Evolutionary conservation across 2,329 filamentous ascomycete species (phyloP).

Genomic region (Xylaria digitata): DNA sequence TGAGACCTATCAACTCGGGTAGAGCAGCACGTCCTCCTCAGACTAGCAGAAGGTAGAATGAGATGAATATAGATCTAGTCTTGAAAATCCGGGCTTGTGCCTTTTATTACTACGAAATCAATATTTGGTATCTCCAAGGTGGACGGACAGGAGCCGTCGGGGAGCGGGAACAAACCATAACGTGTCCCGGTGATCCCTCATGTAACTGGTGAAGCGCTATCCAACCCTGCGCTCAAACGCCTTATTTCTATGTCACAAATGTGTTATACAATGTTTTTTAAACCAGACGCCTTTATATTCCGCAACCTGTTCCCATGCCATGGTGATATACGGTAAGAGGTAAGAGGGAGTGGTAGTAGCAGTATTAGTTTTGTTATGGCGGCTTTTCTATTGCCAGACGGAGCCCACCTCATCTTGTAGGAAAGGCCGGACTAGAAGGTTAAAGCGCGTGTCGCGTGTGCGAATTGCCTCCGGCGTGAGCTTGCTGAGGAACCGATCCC

Average conservation of each 20-base stretch:
- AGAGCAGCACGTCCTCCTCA: not conserved
- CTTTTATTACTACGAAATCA: slow-evolving; percentile 12
- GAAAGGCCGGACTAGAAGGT: slow-evolving; percentile 51
- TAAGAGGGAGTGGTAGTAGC: not conserved
- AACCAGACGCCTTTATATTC: slow-evolving; percentile 21
- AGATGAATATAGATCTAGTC: not conserved
- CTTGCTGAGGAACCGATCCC: slow-evolving; percentile 50
- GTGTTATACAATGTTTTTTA: slow-evolving; percentile 24
- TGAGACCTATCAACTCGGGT: not conserved
- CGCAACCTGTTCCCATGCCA: not conserved
- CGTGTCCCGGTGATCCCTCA: not conserved
- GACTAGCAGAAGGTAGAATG: not conserved
- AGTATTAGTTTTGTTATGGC: not conserved
- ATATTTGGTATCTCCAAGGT: slow-evolving; percentile 14
- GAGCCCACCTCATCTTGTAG: slow-evolving; percentile 45
- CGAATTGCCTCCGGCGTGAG: slow-evolving; percentile 51
- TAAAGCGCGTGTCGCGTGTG: slow-evolving; percentile 52
- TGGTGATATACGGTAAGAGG: slow-evolving; percentile 14
- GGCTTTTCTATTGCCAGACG: slow-evolving; percentile 14
- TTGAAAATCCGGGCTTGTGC: not conserved
- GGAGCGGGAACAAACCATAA: not conserved
- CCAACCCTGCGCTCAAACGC: slow-evolving; percentile 21
- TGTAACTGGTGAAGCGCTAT: slow-evolving; percentile 3
- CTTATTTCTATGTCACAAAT: not conserved
- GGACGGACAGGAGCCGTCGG: not conserved